These are phyloP conservation scores for Mortierella sp. DNA, from an alignment of 371 early-diverging fungal species.

Conservation along the genomic window DNA sequence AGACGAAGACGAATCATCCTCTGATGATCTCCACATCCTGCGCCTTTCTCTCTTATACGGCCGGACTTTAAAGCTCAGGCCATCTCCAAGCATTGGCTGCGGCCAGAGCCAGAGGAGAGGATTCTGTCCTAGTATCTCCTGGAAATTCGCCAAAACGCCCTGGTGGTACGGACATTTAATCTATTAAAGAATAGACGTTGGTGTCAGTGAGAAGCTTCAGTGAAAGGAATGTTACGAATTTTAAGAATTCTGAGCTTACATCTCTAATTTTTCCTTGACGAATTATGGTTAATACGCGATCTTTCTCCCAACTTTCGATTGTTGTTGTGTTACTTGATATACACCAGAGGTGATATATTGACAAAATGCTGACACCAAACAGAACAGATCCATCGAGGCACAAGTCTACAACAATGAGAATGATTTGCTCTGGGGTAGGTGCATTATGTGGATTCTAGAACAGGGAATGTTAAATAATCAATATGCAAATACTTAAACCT, in stretches of 20 bases:
- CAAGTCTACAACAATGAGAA: slow-evolving; percentile 80
- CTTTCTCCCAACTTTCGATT: slow-evolving; percentile 90
- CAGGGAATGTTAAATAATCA: not conserved
- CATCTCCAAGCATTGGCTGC: slow-evolving; percentile 73
- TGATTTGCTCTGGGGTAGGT: slow-evolving; percentile 70
- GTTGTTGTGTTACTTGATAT: slow-evolving; percentile 92
- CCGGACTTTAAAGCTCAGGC: slow-evolving; percentile 76
- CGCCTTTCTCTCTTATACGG: slow-evolving; percentile 31
- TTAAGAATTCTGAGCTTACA: slow-evolving; percentile 14
- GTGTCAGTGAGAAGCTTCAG: not conserved
- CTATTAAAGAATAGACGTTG: slow-evolving; percentile 41
- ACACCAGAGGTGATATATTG: slow-evolving; percentile 88
- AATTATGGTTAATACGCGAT: slow-evolving; percentile 48
- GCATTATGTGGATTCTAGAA: slow-evolving; percentile 49
- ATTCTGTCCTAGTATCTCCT: slow-evolving; percentile 79
- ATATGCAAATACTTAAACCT: not conserved
- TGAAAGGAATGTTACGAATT: not conserved
- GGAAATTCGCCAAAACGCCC: slow-evolving; percentile 83
- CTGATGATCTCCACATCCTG: not conserved
- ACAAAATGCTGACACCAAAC: slow-evolving; percentile 82
- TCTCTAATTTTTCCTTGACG: slow-evolving; percentile 44
- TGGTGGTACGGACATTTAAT: slow-evolving; percentile 93
- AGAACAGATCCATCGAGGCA: slow-evolving; percentile 76
- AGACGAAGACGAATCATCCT: slow-evolving; percentile 2
- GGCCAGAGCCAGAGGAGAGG: slow-evolving; percentile 84